Conservation (phyloP, 2,329 filamentous ascomycete genomes). For the Aspergillus bombycis region DNA sequence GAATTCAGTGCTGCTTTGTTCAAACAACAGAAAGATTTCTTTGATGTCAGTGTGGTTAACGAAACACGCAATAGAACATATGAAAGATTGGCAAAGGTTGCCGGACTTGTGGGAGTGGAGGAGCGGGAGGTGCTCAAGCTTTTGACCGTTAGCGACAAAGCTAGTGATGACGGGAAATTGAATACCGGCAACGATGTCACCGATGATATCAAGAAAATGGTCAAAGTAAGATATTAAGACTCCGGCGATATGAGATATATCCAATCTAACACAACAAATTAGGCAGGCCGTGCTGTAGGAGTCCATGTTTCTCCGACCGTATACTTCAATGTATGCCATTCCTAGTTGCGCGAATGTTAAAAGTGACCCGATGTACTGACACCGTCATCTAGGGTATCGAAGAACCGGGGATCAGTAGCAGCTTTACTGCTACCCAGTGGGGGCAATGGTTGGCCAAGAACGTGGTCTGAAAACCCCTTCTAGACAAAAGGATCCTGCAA, state of each 20-base stretch:
- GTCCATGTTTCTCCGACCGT: conserved; percentile 92
- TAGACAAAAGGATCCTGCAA: background rate
- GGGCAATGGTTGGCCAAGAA: conserved; percentile 76
- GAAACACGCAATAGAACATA: conserved; percentile 88
- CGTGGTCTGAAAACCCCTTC: conserved; percentile 48
- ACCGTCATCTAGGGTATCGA: conserved; percentile 61
- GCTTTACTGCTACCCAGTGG: conserved; percentile 82
- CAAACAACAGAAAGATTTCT: conserved; percentile 72
- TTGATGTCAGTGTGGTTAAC: conserved; percentile 80
- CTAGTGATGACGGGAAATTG: conserved; percentile 66
- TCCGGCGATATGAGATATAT: conserved; percentile 3
- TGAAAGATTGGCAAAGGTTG: conserved; percentile 74
- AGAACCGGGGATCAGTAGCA: conserved; percentile 74
- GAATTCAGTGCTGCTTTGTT: conserved; percentile 73
- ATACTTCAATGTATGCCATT: conserved; percentile 68
- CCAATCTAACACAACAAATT: conserved; percentile 23
- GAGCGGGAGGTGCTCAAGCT: conserved; percentile 70
- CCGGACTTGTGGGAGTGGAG: conserved; percentile 66
- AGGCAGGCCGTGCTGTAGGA: conserved; percentile 70
- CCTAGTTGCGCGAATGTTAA: conserved; percentile 2
- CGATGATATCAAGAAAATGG: conserved; percentile 78
- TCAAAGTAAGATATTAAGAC: conserved; percentile 61
- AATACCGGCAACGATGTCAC: conserved; percentile 84
- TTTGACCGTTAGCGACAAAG: conserved; percentile 70
- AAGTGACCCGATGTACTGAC: conserved; percentile 25